Conservation (phyloP, 2,329 filamentous ascomycete genomes). For the Neonectria neomacrospora region DNA sequence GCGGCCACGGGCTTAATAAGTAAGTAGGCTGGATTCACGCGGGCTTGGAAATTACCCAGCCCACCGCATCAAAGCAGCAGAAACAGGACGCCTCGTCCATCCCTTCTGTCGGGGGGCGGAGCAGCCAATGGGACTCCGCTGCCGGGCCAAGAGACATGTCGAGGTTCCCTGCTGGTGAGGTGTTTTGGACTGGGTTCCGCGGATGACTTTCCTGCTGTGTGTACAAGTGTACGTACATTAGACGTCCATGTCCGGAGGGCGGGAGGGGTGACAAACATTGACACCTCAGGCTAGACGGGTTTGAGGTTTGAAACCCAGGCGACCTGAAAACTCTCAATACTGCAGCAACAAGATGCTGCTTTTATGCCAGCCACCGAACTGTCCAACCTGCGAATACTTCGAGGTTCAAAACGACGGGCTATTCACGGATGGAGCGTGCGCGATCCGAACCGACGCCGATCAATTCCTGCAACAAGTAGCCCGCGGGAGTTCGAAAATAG, state of each 20-base stretch:
- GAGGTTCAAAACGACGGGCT: background rate
- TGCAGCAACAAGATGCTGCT: no score
- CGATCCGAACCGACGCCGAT: background rate
- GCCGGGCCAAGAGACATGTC: constrained; percentile 17
- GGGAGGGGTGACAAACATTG: background rate
- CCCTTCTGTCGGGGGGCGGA: background rate
- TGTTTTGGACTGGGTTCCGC: constrained; percentile 12
- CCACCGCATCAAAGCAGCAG: background rate
- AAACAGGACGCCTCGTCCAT: constrained; percentile 12
- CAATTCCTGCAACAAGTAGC: background rate
- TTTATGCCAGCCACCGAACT: background rate
- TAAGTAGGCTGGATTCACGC: background rate
- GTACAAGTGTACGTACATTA: background rate
- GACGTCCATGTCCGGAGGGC: no score
- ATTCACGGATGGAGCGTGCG: background rate
- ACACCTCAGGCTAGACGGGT: background rate
- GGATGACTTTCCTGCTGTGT: background rate
- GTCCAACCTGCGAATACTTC: background rate
- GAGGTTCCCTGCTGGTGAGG: constrained; percentile 19
- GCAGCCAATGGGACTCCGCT: constrained; percentile 17
- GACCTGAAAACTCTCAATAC: background rate
- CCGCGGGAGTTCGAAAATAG: constrained; percentile 17
- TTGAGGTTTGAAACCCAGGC: background rate
- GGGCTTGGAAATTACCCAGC: background rate
- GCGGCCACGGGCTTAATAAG: background rate